These are phyloP conservation scores for Coprinopsis sp. DNA, from an alignment of 768 basidiomycete species.

Conservation along the genomic window DNA sequence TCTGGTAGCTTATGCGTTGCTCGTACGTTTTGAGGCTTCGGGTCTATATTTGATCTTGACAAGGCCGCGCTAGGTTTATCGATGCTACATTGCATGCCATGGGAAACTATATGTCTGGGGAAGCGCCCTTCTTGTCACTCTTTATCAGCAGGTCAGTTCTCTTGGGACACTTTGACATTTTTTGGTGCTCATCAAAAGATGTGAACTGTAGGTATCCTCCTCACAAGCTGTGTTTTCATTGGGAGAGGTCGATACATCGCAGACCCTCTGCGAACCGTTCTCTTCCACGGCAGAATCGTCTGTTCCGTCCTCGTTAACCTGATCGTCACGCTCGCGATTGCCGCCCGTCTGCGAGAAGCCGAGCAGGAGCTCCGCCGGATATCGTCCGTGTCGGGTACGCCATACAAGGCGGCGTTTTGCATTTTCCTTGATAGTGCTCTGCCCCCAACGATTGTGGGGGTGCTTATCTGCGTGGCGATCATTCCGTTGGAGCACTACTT, in stretches of 20 bases:
- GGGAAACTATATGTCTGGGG: not conserved
- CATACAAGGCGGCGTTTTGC: not conserved
- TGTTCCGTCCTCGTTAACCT: not conserved
- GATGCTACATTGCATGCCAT: not conserved
- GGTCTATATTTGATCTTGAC: not conserved
- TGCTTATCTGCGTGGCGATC: not conserved
- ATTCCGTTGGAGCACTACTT: not conserved
- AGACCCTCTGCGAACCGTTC: not conserved
- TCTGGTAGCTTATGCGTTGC: not conserved
- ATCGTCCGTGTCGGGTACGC: not conserved
- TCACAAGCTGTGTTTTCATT: not conserved
- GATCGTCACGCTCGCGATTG: not conserved
- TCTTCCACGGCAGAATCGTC: not conserved
- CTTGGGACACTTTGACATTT: not conserved
- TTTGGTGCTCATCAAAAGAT: not conserved
- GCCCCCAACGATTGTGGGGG: not conserved
- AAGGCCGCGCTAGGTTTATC: not conserved
- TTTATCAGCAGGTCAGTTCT: not conserved
- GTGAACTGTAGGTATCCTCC: not conserved
- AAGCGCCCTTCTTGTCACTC: not conserved
- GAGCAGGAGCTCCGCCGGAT: not conserved
- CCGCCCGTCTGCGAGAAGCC: not conserved
- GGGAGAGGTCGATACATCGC: not conserved
- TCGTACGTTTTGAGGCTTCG: not conserved
- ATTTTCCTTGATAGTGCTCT: not conserved